Percentiles rank a stretch among this genome's conserved stretches.
These are phyloP conservation scores for Pterulicium gracile DNA, from an alignment of 1,284 basidiomycete species.

Conservation along the genomic window DNA sequence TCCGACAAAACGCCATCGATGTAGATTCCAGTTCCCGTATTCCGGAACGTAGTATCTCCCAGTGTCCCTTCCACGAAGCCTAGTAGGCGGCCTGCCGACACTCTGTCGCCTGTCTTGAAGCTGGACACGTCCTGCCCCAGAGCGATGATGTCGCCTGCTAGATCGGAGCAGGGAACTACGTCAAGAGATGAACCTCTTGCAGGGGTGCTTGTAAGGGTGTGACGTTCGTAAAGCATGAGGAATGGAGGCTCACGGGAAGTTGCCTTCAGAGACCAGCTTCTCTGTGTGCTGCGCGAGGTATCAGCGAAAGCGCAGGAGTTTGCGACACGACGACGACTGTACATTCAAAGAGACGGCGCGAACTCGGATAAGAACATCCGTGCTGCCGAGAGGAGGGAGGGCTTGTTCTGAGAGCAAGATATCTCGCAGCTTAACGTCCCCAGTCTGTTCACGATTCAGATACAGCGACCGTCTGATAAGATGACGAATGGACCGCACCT, in stretches of 20 bases:
- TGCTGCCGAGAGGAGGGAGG: neutral
- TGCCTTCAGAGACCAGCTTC: neutral
- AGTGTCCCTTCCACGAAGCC: neutral
- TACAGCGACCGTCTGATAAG: neutral
- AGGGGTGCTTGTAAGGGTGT: neutral
- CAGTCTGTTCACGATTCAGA: neutral
- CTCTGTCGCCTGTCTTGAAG: neutral
- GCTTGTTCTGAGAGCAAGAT: neutral
- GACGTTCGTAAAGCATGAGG: too few species aligned
- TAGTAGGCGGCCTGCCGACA: neutral
- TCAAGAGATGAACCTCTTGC: neutral
- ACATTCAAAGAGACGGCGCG: neutral
- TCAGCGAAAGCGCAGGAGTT: too few species aligned
- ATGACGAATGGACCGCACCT: neutral
- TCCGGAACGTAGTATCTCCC: neutral
- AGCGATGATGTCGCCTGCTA: neutral
- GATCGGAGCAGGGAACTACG: neutral
- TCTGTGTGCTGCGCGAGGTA: constrained; percentile 1
- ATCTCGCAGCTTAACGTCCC: neutral
- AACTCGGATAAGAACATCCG: neutral
- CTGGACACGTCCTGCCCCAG: neutral
- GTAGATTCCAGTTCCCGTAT: neutral
- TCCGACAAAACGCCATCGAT: neutral
- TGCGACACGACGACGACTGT: too few species aligned
- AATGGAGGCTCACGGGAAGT: neutral